Evolutionary conservation across 2,329 filamentous ascomycete species (phyloP), one percentile per base, ranked within the genome.

Genomic region (Cladosporium phlei): DNA sequence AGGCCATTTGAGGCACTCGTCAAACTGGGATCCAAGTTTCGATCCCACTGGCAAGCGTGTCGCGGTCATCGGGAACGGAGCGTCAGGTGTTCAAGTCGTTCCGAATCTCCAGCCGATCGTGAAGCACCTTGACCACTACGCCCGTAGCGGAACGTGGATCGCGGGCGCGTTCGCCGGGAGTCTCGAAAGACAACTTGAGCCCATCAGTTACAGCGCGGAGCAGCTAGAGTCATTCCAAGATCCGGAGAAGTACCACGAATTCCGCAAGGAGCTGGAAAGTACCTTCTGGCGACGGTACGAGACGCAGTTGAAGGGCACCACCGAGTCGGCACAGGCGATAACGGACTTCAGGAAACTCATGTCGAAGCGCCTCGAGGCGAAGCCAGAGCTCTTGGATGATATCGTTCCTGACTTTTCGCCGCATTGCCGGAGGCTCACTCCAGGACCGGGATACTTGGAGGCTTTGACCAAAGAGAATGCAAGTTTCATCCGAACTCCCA

Each of bases 141-240:
- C 75, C 1, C 70, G 83, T 8, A 82, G 76, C 53, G 75, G 70
- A 21, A 86, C 82, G 0, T 87, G 83, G 83, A 79, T 86, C 22
- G 79, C 82, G 0, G 73, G 77, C 1, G 78, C 79, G 0, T 83
- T 80, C 63, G 72, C 76, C 28, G 67, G 76, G 47, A 66, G 76
- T 54, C 28, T 54, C 16, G 60, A 69, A 37, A 74, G 79, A 22
- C 76, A 74, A 21, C 67, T 78, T 0, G 75, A 74, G 22, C 72
- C 80, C 0, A 80, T 82, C 32, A 69, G 70, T 0, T 79, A 77
- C 53, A 63, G 69, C 0, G 55, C 74, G 2, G 77, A 82, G 16
- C 71, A 80, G 43, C 68, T 71, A 3, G 69, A 79, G 17, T 70
- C 72, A 0, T 85, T 85, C 59, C 68, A 76, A 37, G 72, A 87